Percentiles rank a stretch among this genome's conserved stretches.
These are phyloP conservation scores for Echites panduratus DNA, from an alignment of 257 asterid species.

Conservation along the genomic window DNA sequence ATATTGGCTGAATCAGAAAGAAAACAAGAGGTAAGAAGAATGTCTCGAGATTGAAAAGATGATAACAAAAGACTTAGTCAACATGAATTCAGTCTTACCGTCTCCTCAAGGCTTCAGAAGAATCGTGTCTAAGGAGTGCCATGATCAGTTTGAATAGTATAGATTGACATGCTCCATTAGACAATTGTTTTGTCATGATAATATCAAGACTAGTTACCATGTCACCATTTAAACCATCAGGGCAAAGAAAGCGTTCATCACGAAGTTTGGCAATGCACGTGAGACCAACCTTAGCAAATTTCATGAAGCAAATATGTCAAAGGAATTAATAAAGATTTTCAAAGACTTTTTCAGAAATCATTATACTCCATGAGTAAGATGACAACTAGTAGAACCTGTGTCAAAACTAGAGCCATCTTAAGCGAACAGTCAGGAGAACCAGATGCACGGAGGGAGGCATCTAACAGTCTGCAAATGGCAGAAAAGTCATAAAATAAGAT, in stretches of 20 bases:
- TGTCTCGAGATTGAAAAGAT: conserved; percentile 10
- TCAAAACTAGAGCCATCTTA: conserved; percentile 80
- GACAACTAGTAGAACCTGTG: conserved; percentile 51
- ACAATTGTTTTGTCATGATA: conserved; percentile 61
- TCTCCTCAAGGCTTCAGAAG: conserved; percentile 91
- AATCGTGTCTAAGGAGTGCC: conserved; percentile 80
- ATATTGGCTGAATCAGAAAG: conserved; percentile 77
- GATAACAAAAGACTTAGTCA: conserved; percentile 10
- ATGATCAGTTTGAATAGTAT: conserved; percentile 78
- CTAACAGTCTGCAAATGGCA: conserved; percentile 57
- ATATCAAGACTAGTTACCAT: conserved; percentile 70
- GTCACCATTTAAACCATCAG: conserved; percentile 67
- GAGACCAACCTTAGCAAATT: conserved; percentile 66
- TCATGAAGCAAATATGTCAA: conserved; percentile 13
- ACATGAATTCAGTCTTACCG: conserved; percentile 43
- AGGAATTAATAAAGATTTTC: background rate
- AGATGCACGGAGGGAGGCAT: conserved; percentile 71
- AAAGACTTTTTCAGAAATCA: background rate
- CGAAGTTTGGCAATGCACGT: conserved; percentile 98
- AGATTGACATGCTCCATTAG: conserved; percentile 87
- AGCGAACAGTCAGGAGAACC: conserved; percentile 85
- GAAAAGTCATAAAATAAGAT: conserved; percentile 12
- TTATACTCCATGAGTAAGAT: conserved; percentile 2
- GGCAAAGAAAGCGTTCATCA: conserved; percentile 71
- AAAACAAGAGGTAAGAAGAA: conserved; percentile 24